These are phyloP conservation scores for Microbotryomycetes sp. DNA, from an alignment of 1,284 basidiomycete genomes.

Conservation along the genomic window DNA sequence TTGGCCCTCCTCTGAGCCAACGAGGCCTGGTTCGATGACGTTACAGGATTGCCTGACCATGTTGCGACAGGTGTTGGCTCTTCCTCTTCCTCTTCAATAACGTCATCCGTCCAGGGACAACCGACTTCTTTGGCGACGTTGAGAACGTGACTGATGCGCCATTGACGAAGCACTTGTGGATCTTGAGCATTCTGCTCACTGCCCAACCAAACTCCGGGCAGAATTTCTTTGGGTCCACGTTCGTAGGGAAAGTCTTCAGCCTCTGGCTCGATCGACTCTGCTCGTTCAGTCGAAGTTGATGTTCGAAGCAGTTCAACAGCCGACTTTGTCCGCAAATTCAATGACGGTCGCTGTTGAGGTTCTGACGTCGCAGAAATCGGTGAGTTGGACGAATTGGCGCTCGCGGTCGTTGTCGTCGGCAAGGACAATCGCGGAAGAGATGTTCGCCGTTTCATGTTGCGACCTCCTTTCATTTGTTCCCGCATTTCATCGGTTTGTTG, in stretches of 20 bases:
- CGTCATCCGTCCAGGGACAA: slow-evolving; percentile 51
- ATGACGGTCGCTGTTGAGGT: background rate
- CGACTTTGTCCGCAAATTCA: background rate
- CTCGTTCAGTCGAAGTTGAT: background rate
- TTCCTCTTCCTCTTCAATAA: slow-evolving; percentile 11
- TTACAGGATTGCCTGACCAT: slow-evolving; percentile 43
- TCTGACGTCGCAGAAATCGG: background rate
- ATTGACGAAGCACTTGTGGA: slow-evolving; percentile 60
- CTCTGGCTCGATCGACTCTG: slow-evolving; percentile 1
- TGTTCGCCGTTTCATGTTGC: slow-evolving; percentile 30
- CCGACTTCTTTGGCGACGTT: slow-evolving; percentile 93
- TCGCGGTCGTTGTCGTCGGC: background rate
- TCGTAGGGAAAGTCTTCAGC: slow-evolving; percentile 56
- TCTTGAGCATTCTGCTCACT: slow-evolving; percentile 88
- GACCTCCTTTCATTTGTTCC: slow-evolving; percentile 29
- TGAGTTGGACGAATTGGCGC: background rate
- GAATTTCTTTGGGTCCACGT: slow-evolving; percentile 78
- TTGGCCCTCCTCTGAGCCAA: slow-evolving; percentile 17
- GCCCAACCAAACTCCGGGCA: slow-evolving; percentile 86
- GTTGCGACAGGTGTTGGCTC: slow-evolving; percentile 48
- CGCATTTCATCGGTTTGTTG: slow-evolving; percentile 34
- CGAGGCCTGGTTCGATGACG: background rate
- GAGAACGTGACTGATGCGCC: slow-evolving; percentile 72
- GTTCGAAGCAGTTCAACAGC: background rate
- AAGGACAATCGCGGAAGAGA: slow-evolving; percentile 26